Evolutionary conservation across 495 filamentous ascomycete species (phyloP).

Genomic region (Cryomyces minteri): DNA sequence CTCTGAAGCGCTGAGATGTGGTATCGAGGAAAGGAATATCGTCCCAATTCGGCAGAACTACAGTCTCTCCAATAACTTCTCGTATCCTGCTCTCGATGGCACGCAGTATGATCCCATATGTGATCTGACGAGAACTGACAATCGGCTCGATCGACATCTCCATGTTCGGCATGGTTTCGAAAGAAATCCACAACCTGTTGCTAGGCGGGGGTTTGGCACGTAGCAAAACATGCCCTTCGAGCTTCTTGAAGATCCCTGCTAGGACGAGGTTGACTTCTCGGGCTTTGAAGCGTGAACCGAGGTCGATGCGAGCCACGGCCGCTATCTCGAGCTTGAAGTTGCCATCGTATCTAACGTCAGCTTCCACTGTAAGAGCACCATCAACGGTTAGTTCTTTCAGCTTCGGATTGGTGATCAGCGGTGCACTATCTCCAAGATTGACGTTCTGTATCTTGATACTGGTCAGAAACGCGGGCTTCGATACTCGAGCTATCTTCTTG

Average conservation of each 20-base stretch:
- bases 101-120: slow-evolving; percentile 75
- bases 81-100: slow-evolving; percentile 89
- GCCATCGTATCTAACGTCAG: slow-evolving; percentile 73
- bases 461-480: slow-evolving; percentile 77
- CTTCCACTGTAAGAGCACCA: slow-evolving; percentile 70
- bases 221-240: slow-evolving; percentile 70
- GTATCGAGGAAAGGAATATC: slow-evolving; percentile 82
- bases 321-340: slow-evolving; percentile 79
- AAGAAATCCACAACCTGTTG: slow-evolving; percentile 88
- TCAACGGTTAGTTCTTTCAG: slow-evolving; percentile 82
- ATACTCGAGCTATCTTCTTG: slow-evolving; percentile 90
- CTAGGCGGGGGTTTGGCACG: slow-evolving; percentile 89
- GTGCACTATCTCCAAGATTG: slow-evolving; percentile 71
- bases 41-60: slow-evolving; percentile 93
- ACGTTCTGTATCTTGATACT: slow-evolving; percentile 63
- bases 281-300: slow-evolving; percentile 74
- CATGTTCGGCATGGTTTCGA: slow-evolving; percentile 80
- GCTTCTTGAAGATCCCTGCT: slow-evolving; percentile 65
- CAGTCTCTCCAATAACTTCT: slow-evolving; percentile 77
- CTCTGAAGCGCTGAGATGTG: slow-evolving; percentile 53
- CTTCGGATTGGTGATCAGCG: slow-evolving; percentile 73
- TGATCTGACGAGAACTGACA: slow-evolving; percentile 87
- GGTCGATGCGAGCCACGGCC: slow-evolving; percentile 74
- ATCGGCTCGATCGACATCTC: slow-evolving; percentile 86
- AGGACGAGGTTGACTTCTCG: slow-evolving; percentile 80